phyloP scores from a whole-genome alignment of 768 basidiomycete genomes.

The Tephrocybe rancida region DNA sequence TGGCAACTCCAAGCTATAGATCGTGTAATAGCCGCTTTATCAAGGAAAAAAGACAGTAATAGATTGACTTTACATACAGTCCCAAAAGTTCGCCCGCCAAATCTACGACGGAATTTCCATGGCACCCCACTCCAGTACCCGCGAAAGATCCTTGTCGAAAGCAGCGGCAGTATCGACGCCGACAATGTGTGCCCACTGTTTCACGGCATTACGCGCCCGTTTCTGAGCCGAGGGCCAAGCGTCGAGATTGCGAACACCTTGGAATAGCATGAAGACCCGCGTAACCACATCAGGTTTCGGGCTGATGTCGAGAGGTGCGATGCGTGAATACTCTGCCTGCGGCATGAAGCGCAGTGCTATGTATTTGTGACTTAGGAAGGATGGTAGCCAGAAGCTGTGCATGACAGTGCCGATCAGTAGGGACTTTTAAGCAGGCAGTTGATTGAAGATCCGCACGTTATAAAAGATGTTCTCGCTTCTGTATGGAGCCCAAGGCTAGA shows the following conservation, averaged over 20 bases:
- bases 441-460: conserved; percentile 33
- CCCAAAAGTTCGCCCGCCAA: not conserved
- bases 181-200: conserved; percentile 34
- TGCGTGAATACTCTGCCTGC: conserved; percentile 41
- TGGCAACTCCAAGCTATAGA: too few relatives aligned
- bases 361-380: conserved; percentile 37
- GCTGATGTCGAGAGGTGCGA: conserved; percentile 36
- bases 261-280: conserved; percentile 51
- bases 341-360: conserved; percentile 48
- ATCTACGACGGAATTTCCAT: conserved; percentile 36
- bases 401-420: not conserved
- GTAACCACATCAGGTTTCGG: conserved; percentile 46
- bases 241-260: conserved; percentile 30
- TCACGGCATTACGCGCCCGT: conserved; percentile 22
- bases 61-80: not conserved
- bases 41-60: not conserved
- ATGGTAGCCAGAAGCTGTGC: conserved; percentile 45
- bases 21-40: not conserved
- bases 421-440: not conserved
- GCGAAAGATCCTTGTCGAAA: conserved; percentile 29
- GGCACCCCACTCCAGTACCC: conserved; percentile 51
- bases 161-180: conserved; percentile 30
- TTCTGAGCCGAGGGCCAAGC: conserved; percentile 28
- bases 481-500: conserved; percentile 37
- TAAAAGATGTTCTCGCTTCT: conserved; percentile 47